Evolutionary conservation across 495 filamentous ascomycete genomes (phyloP), one percentile per base, ranked within the genome.

Genomic region (Hypoxylon crocopeplum): DNA sequence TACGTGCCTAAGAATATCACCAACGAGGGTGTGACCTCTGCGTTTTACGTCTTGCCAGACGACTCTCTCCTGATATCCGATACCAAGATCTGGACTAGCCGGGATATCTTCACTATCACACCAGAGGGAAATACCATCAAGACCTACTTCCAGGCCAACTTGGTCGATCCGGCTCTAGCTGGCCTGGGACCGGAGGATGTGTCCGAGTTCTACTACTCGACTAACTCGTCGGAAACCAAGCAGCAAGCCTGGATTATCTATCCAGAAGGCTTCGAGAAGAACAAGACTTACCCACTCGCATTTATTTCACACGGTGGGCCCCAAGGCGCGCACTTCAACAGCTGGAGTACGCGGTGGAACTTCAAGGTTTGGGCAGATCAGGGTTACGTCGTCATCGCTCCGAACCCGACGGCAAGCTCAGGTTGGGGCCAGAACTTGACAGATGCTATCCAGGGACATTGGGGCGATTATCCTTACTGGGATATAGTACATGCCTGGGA

Each of bases 231-330:
- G 3, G 78, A 81, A 55, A 75, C 76, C 33, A 75, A 81, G 7
- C 77, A 86, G 32, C 86, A 89, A 59, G 82, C 86, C 8, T 86
- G 81, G 73, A 80, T 92, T 5, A 72, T 91, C 38, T 88, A 88
- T 58, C 88, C 88, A 2, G 86, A 85, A 13, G 72, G 79, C 47
- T 91, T 91, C 64, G 78, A 85, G 55, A 68, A 78, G n/a, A 77
- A 75, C n/a, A 74, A 85, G 64, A 86, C 81, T 54, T 91, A 90
- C 64, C 88, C 87, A 1, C 67, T 91, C 38, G 86, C 87, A 0
- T 90, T 87, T 54, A 67, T 90, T 58, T 82, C 90, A n/a, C 88
- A 91, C 42, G 88, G 88, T 29, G 88, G 88, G 1, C 88, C 88
- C 0, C 87, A 91, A 54, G 85, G 85, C 5, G 83, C 85, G 6